Base-by-base conservation (phyloP, 371 early-diverging fungal species). In the Apophysomyces ossiformis region DNA sequence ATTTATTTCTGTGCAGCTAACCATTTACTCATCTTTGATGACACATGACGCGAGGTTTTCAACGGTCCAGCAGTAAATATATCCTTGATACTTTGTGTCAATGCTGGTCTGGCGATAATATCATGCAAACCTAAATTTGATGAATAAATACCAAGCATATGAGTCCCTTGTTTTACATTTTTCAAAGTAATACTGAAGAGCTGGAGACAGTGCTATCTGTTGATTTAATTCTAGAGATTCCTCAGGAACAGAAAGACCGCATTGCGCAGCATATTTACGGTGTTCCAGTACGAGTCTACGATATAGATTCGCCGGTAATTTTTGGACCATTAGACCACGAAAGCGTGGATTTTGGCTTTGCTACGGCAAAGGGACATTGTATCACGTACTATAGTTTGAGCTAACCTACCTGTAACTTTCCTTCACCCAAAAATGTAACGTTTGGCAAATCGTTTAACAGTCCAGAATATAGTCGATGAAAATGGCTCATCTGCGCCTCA, bases 41-140 rank as follows among this genome's bases (percentile, higher is more conserved):
- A 57, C 37, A 87, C 86, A 79, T 97, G 96, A n/a, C 75, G 70
- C 11, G 80, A 66, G 6, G 91, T 86, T 67, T 90, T 90, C 21
- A 76, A 6, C 11, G 90, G 59, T 0, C 98, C 98, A 12, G 96
- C 96, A 5, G 96, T 93, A 18, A 94, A 70, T 9, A 97, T 72
- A 0, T 97, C 98, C 76, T 97, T 97, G 58, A 88, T 61, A 16
- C 95, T 90, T 78, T 97, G 98, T 11, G 90, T 87, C n/a, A 97
- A 67, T 1, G 96, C 94, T 1, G 97, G 93, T 37, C 85, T 70
- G 5, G 69, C 73, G 61, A 78, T 78, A 38, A 72, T 74, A 9
- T 74, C 74, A 21, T 60, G 72, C 9, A 72, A 63, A 41, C 70
- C 73, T 71, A 58, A 4, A 18, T 12, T 9, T 26, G 32, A 21